These are phyloP conservation scores for Medicago truncatula DNA, from an alignment of 306 rosid species.

Conservation along the genomic window MtrunA17r5.0-ANR NC_053048.1:42991001-42991500, in stretches of 20 bases:
- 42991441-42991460: conserved; percentile 90
- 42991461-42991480: conserved; percentile 90
- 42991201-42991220: conserved; percentile 76
- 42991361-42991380: conserved; percentile 89
- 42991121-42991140: conserved; percentile 92
- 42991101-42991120: conserved; percentile 84
- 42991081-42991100: conserved; percentile 63
- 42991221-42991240: conserved; percentile 88
- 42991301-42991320: conserved; percentile 84
- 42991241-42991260: conserved; percentile 91
- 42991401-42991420: conserved; percentile 80
- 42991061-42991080: conserved; percentile 68
- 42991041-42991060: conserved; percentile 82
- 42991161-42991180: conserved; percentile 67
- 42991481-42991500: conserved; percentile 70
- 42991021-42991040: conserved; percentile 76
- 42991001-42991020: conserved; percentile 71
- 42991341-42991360: conserved; percentile 90
- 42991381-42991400: conserved; percentile 85
- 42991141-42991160: conserved; percentile 80
- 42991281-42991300: conserved; percentile 85
- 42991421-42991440: conserved; percentile 79
- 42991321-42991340: conserved; percentile 83
- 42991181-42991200: conserved; percentile 74
- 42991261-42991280: conserved; percentile 81